These are phyloP conservation scores for Gymnopus androsaceus DNA, from an alignment of 1,284 basidiomycete species.

Conservation along the genomic window DNA sequence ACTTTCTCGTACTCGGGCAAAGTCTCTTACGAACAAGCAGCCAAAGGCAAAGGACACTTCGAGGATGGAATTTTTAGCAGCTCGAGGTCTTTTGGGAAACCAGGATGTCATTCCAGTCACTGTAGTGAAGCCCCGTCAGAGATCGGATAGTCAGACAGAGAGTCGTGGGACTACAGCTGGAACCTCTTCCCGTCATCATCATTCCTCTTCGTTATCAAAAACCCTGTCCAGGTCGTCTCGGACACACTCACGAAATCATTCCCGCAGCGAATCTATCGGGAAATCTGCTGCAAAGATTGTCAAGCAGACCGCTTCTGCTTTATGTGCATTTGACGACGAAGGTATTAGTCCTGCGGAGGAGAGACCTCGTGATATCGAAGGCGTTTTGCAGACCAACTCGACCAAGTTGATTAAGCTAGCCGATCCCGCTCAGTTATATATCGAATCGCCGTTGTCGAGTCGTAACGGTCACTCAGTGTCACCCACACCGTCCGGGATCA, in stretches of 20 bases:
- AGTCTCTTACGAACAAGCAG: constrained; percentile 50
- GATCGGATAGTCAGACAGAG: constrained; percentile 11
- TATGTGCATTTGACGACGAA: constrained; percentile 35
- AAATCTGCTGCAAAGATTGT: constrained; percentile 52
- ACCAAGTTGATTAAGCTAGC: constrained; percentile 46
- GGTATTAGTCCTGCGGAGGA: constrained; percentile 24
- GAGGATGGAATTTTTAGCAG: constrained; percentile 59
- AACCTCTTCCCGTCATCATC: constrained; percentile 32
- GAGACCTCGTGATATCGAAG: constrained; percentile 38
- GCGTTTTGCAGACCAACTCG: constrained; percentile 40
- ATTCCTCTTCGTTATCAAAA: constrained; percentile 48
- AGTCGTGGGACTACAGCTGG: constrained; percentile 8
- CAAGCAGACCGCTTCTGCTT: constrained; percentile 34
- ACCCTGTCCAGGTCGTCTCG: constrained; percentile 37
- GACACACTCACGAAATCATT: constrained; percentile 44
- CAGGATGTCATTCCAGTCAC: constrained; percentile 53
- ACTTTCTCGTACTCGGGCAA: constrained; percentile 62
- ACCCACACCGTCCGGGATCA: constrained; percentile 28
- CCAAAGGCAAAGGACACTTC: constrained; percentile 22
- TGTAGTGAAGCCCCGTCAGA: constrained; percentile 4
- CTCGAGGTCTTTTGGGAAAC: constrained; percentile 61
- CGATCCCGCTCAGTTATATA: constrained; percentile 34
- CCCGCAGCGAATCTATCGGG: constrained; percentile 62
- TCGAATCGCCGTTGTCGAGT: constrained; percentile 22
- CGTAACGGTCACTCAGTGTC: constrained; percentile 21